phyloP scores from a whole-genome alignment of 1,139 yeast genomes.

The Pichia sp. region DNA sequence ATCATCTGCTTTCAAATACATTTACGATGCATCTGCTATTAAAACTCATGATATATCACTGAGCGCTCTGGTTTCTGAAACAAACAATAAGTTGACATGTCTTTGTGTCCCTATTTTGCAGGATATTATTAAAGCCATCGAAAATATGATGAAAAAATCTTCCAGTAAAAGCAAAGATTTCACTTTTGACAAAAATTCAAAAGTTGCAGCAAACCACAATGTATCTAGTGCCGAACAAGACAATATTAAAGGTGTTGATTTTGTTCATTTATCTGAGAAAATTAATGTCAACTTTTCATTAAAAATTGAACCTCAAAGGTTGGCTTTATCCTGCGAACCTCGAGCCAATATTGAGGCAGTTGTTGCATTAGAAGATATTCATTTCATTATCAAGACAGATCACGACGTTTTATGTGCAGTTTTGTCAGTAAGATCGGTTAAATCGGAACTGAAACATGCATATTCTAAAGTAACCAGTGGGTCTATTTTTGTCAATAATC shows the following conservation, averaged over 20 bases:
- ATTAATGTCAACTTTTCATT: constrained; percentile 59
- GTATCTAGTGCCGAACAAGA: not conserved
- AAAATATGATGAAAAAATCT: constrained; percentile 18
- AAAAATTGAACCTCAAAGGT: constrained; percentile 60
- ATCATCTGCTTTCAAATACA: constrained; percentile 42
- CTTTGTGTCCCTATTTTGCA: constrained; percentile 71
- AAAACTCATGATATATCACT: constrained; percentile 40
- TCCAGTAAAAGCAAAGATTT: not conserved
- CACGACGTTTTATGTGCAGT: constrained; percentile 35
- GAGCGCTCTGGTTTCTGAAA: constrained; percentile 58
- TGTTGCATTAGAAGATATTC: constrained; percentile 61
- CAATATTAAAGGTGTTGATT: constrained; percentile 10
- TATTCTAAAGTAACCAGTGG: constrained; percentile 89
- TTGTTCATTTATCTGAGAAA: constrained; percentile 21
- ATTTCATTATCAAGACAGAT: constrained; percentile 49
- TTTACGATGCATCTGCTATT: constrained; percentile 17
- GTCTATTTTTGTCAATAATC: constrained; percentile 46
- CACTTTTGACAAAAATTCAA: not conserved
- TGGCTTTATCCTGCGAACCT: constrained; percentile 85
- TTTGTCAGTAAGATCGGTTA: constrained; percentile 41
- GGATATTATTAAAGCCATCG: constrained; percentile 45
- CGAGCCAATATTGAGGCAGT: constrained; percentile 87
- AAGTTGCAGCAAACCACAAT: not conserved
- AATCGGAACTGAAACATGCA: constrained; percentile 77
- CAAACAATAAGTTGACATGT: constrained; percentile 63